phyloP scores from a whole-genome alignment of 495 filamentous ascomycete genomes.

The Astrothelium macrocarpum region DNA sequence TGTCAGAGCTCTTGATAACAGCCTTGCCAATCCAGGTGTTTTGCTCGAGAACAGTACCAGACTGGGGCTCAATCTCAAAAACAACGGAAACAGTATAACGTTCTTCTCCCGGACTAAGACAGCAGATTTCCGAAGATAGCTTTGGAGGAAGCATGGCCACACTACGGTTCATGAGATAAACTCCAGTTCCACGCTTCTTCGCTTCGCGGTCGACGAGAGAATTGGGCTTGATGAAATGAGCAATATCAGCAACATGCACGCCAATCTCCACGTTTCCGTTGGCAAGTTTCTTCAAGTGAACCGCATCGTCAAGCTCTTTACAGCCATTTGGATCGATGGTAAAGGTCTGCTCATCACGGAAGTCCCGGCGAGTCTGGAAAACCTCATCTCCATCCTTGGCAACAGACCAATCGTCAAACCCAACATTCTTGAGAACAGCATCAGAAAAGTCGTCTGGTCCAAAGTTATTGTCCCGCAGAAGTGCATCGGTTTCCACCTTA shows the following conservation, averaged over 20 bases:
- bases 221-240: constrained; percentile 93
- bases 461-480: constrained; percentile 97
- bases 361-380: constrained; percentile 72
- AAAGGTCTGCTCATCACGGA: constrained; percentile 82
- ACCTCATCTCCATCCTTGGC: constrained; percentile 68
- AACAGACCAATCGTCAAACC: constrained; percentile 82
- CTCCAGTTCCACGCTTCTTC: constrained; percentile 93
- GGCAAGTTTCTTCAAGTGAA: constrained; percentile 73
- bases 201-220: constrained; percentile 95
- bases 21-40: constrained; percentile 90
- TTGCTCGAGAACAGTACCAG: constrained; percentile 66
- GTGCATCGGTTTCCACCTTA: constrained; percentile 92
- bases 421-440: constrained; percentile 85
- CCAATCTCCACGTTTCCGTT: constrained; percentile 89
- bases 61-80: constrained; percentile 72
- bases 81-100: constrained; percentile 87
- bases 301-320: constrained; percentile 79
- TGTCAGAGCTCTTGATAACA: constrained; percentile 82
- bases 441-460: constrained; percentile 95
- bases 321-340: constrained; percentile 79
- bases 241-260: constrained; percentile 90
- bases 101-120: constrained; percentile 74
- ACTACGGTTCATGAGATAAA: constrained; percentile 82
- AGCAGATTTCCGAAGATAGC: constrained; percentile 77
- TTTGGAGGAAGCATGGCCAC: constrained; percentile 85